phyloP scores from a whole-genome alignment of 2,329 filamentous ascomycete species.

The Parasarocladium wereldwijsianum region DNA sequence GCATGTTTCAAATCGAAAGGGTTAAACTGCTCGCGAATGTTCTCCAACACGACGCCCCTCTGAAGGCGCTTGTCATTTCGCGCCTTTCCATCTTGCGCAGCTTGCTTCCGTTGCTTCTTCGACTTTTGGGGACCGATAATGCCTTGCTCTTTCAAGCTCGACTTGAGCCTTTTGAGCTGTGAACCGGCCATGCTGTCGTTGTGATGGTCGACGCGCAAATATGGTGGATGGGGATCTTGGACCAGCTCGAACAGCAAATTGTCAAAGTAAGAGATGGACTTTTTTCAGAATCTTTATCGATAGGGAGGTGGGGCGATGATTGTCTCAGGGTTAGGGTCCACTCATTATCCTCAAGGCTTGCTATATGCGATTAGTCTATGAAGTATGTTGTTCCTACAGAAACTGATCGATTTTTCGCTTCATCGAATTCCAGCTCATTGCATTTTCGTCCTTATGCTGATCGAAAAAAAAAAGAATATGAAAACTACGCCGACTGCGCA shows the following conservation, averaged over 20 bases:
- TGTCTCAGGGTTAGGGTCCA: too few relatives aligned
- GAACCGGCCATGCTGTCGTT: constrained; percentile 73
- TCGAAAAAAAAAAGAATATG: too few relatives aligned
- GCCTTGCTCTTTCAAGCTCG: constrained; percentile 77
- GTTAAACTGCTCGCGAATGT: constrained; percentile 92
- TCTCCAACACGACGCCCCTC: constrained; percentile 62
- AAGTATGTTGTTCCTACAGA: too few relatives aligned
- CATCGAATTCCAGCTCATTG: too few relatives aligned
- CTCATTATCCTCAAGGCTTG: too few relatives aligned
- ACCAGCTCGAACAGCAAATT: constrained; percentile 12
- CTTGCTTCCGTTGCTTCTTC: constrained; percentile 80
- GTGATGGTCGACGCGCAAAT: too few relatives aligned
- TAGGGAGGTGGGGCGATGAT: too few relatives aligned
- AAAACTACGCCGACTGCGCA: too few relatives aligned
- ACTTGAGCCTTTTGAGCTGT: constrained; percentile 89
- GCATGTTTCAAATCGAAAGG: constrained; percentile 88
- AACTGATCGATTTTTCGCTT: too few relatives aligned
- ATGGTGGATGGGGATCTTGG: too few relatives aligned
- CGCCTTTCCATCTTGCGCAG: constrained; percentile 49
- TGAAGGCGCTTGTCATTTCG: constrained; percentile 60
- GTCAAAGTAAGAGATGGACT: constrained; percentile 5
- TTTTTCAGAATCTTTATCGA: constrained; percentile 12
- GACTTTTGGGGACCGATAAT: constrained; percentile 85
- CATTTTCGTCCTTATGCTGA: too few relatives aligned
- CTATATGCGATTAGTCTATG: too few relatives aligned